Base-by-base conservation (phyloP, 2,329 filamentous ascomycete genomes). In the Exophiala calicioides region DNA sequence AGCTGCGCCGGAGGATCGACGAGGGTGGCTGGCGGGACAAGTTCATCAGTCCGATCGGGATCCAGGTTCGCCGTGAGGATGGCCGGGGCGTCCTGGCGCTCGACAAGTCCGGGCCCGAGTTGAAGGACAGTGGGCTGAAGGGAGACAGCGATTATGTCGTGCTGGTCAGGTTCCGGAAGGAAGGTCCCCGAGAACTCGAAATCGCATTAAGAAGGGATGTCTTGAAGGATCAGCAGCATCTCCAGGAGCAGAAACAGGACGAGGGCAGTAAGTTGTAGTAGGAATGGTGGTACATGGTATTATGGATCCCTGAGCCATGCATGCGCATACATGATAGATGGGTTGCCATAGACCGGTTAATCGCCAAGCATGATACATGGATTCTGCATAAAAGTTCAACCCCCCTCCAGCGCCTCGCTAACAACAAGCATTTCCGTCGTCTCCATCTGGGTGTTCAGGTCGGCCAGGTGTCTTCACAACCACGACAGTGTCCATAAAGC, bases 401-500 rank as follows among this genome's bases (percentile, higher is more conserved):
- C 42, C 21, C 19, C 53, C 44, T 21, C 53, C 50, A 50, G 44
- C 46, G 46, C 50, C 43, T 48, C 40, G 53, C 53, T 53, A 35
- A 48, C 47, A 44, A 18, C 24, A n/a, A 37, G 29, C 12, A 41
- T 9, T 9, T n/a, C 24, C 12, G 26, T 12, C 20, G 18, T 30
- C 33, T 10, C 15, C 27, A 16, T 35, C 38, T 10, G n/a, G n/a
- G n/a, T n/a, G n/a, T n/a, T n/a, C n/a, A 7, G 10, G 33, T 12
- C 20, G 6, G 9, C 33, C 7, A 20, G 33, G 13, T 23, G 15
- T 4, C 7, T 38, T 75, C 72, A 97, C 64, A 97, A 89, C 90
- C 93, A 98, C 19, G 90, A 89, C 65, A 97, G 65, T 18, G 90
- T 97, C 93, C 93, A 98, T 45, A 93, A 78, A 2, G 90, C 88